Base-by-base conservation (phyloP, 1,284 basidiomycete species). In the Cryptococcus sp. region DNA sequence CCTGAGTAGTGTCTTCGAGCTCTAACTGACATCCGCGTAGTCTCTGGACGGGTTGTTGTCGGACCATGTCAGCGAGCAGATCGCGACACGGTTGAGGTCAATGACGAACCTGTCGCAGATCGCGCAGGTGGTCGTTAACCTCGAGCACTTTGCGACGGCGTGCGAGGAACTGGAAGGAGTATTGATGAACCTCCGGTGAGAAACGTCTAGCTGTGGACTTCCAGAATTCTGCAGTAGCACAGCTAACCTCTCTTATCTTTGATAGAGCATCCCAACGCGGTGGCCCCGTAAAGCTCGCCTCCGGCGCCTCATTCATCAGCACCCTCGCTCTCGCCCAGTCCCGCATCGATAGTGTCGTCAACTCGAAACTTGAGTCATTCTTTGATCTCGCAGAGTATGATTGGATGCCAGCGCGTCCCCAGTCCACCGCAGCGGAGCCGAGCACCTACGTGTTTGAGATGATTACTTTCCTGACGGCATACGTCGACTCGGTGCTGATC, bases 341-440 rank as follows among this genome's bases (percentile, higher is more conserved):
- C 28, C 87, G 92, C 11, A 91, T 98, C 63, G 87, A 87, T 28
- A 80, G 81, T 11, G 83, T 95, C 44, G 93, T 98, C 66, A 84
- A 85, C 7, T 89, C 88, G 21, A 98, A 98, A 76, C 84, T 98
- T n/a, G 89, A 95, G 69, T 91, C 94, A 63, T 97, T 97, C 79
- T 91, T 97, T 63, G 95, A 91, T 57, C 80, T 97, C 44, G 88
- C 91, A 1, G 91, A 96, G 74, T 97, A 98, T 75, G 87, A 96
- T 67, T 97, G 92, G 91, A 88, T 86, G 50, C 88, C 93, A 2
- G 63, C 67, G 11, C 49, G 61, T 23, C 69, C 69, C 2, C 60
- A 65, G 24, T 59, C 59, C 6, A 69, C 69, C 4, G 86, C 88
- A 67, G 81, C 82, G 57, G 84, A 84, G 44, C 90, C 92, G 45